Base-by-base conservation (phyloP, 108 stramenopile genomes). In the Pseudonitzschia delicatissima region DNA sequence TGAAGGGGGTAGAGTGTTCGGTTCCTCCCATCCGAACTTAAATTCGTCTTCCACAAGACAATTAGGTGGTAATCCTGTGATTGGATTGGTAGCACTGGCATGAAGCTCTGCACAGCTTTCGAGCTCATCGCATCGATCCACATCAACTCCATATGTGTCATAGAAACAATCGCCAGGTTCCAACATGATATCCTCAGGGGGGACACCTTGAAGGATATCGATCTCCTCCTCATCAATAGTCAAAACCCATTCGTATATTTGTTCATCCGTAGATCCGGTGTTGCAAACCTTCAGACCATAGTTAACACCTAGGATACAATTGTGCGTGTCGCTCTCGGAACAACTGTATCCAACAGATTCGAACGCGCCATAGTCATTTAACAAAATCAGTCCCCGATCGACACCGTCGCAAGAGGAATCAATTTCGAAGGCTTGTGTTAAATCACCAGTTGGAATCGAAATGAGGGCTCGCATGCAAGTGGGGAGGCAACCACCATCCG, bases 231-330 rank as follows among this genome's bases (percentile, higher is more conserved):
- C 53, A 31, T 71, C 20, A 51, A 64, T 55, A 29, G 47, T 42
- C 39, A 71, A 64, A 5, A 49, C 36, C 26, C 47, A 64, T 40
- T 71, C 49, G 27, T 35, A 53, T 15, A 71, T 11, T 15, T 48
- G 23, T 29, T 62, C 45, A 4, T 63, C 40, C 11, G 53, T 64
- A n/a, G 53, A n/a, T 39, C 72, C 72, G n/a, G 18, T 40, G 49
- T 73, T 73, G 65, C 72, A 66, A 17, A 58, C 65, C 28, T 66
- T 33, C 20, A 73, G 34, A 23, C 33, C 65, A n/a, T 73, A 73
- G 35, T 7, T 28, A n/a, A 66, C 58, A 25, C 60, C 65, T 29
- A 40, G 48, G 35, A 60, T 12, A 34, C 72, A 73, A 52, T 71
- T 71, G 53, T 71, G 59, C 15, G 52, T 28, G 17, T 71, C 71